Evolutionary conservation across 23 red algal genomes (phyloP).

Genomic region (Gracilaria caudata): DNA sequence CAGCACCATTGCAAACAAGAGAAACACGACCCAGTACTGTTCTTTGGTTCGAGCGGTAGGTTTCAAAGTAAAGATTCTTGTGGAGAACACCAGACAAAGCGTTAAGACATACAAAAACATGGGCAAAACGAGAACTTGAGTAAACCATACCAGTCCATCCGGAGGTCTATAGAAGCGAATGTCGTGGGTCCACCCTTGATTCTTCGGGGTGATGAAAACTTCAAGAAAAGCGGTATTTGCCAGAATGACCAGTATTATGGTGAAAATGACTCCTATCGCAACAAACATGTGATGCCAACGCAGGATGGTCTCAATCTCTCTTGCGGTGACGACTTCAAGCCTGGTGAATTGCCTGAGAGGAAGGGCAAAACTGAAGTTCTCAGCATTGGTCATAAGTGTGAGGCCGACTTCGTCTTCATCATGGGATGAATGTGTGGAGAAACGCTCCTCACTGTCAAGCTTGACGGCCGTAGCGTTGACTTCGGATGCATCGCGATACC

Average conservation of each 20-base stretch:
- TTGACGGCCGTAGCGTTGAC: neutral
- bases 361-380: constrained; percentile 50
- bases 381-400: constrained; percentile 52
- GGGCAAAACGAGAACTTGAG: constrained; percentile 49
- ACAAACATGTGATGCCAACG: constrained; percentile 77
- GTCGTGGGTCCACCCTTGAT: constrained; percentile 63
- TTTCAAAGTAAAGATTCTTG: constrained; percentile 59
- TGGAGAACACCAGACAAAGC: constrained; percentile 60
- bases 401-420: constrained; percentile 44
- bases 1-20: constrained; percentile 49
- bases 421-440: constrained; percentile 47
- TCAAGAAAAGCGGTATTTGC: constrained; percentile 58
- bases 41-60: constrained; percentile 57
- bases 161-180: constrained; percentile 59
- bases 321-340: constrained; percentile 77
- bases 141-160: constrained; percentile 47
- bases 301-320: constrained; percentile 72
- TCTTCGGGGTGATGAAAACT: constrained; percentile 58
- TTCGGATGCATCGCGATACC: constrained; percentile 13
- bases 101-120: constrained; percentile 59
- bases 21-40: constrained; percentile 75
- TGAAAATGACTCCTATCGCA: constrained; percentile 49
- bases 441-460: constrained; percentile 38
- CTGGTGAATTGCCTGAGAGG: constrained; percentile 74
- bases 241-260: constrained; percentile 60